Evolutionary conservation across 257 asterid species (phyloP), one percentile per base, ranked within the genome.

Genomic region (Parsonsia alboflavescens): DNA sequence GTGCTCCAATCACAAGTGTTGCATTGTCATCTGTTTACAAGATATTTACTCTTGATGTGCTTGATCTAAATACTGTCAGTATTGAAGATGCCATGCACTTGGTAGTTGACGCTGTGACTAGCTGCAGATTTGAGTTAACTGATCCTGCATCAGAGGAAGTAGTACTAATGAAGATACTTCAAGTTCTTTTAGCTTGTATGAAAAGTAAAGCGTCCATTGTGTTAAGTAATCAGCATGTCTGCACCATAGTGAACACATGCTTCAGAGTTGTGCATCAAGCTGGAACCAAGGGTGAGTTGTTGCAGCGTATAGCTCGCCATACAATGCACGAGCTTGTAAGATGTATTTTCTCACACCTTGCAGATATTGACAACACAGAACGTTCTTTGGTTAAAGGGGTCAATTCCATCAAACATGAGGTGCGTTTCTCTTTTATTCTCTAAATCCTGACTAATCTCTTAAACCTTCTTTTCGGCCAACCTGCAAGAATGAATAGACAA

Each of bases 141-240:
- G 98, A 94, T 84, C 98, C 97, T 76, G 88, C 96, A 73, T 94
- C 98, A 59, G 98, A 94, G 78, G 98, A 93, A 87, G 90, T 94
- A 46, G 98, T 94, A 63, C 82, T 94, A 68, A 94, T 89, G 88
- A 91, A 92, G 92, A 90, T 94, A 84, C 97, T 92, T 88, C 93
- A 89, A 85, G 96, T 93, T 78, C 96, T 93, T 81, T 82, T 90
- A 93, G 96, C 97, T 71, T 90, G 96, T 83, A 86, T 91, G 97
- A 94, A 88, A 83, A 87, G 97, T 77, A 92, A 92, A 86, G 88
- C 90, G 71, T 91, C 97, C 4, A 86, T 89, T 79, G 88, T 87
- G 86, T 78, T 94, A 83, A 94, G 96, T 80, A 91, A 94, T 84
- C 97, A 94, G 80, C 97, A 94, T 73, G 96, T 94, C 79, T 94